Base-by-base conservation (phyloP, 176 grass and related monocot genomes). In the Oryza rufipogon region DNA sequence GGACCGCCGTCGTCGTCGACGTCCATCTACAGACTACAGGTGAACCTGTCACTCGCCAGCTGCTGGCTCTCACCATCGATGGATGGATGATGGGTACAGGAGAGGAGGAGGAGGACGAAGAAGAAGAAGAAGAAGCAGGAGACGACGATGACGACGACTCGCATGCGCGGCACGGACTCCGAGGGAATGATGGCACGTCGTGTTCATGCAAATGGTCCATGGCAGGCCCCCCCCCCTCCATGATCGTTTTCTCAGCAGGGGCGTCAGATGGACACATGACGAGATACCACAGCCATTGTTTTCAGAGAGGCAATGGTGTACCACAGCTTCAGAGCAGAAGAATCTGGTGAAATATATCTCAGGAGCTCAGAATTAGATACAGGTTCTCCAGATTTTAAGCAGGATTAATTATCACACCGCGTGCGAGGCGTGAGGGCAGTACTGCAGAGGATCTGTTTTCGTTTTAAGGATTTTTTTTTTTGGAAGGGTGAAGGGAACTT, bases 191-290 rank as follows among this genome's bases (percentile, higher is more conserved):
- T 86, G 84, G 84, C 54, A 7, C 38, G 56, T 65, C 67, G 67
- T 64, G 67, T 44, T 72, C 75, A 26, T 11, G 75, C 75, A 64
- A 63, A 80, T 80, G 64, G 77, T 80, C 77, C 74, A 79, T 47
- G 54, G 36, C 36, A 38, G 36, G 36, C 36, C 36, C 45, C 39
- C 72, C 45, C 39, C 2, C 28, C 28, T 32, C 61, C 63, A 54
- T 68, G 44, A 84, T 84, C 44, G 42, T 28, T 22, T 28, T 8
- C 23, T 42, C 66, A 66, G 42, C 9, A 22, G 30, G 32, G 80
- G 68, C 75, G 46, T 71, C 54, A 73, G 80, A 48, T 66, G n/a
- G 58, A 64, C 80, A 88, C 80, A 83, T 88, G 86, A 48, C 22
- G 42, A 48, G 15, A 58, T 58, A 20, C 54, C 54, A 58, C 54